Evolutionary conservation across 768 basidiomycete genomes (phyloP).

Genomic region (Fomitopsis pulvina): DNA sequence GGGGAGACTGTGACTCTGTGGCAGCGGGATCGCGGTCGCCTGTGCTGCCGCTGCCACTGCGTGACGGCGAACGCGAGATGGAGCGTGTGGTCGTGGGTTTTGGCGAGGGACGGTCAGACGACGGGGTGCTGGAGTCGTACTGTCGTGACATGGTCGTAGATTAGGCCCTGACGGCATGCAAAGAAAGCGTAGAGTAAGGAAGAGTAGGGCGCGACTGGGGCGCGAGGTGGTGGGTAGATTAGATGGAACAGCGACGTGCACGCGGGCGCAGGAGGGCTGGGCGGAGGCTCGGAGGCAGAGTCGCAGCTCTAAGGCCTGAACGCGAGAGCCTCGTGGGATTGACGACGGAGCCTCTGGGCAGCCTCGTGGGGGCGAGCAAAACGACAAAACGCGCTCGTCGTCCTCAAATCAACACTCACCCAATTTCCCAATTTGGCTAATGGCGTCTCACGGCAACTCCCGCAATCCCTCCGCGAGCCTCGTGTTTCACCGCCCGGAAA

Average conservation of each 20-base stretch:
- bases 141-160: conserved; percentile 25
- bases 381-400: conserved; percentile 14
- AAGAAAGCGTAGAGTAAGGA: conserved; percentile 16
- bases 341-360: conserved; percentile 19
- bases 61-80: conserved; percentile 12
- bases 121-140: conserved; percentile 18
- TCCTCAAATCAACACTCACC: conserved; percentile 19
- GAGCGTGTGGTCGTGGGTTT: conserved; percentile 19
- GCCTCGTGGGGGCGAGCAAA: conserved; percentile 22
- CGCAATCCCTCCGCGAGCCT: conserved; percentile 12
- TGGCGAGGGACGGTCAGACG: conserved; percentile 18
- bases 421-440: conserved; percentile 12
- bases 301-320: conserved; percentile 21
- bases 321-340: conserved; percentile 25
- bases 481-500: neutral
- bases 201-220: conserved; percentile 12
- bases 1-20: conserved; percentile 20
- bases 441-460: conserved; percentile 1
- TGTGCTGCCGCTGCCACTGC: conserved; percentile 10
- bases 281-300: conserved; percentile 18
- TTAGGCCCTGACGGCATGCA: conserved; percentile 19
- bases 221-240: conserved; percentile 14
- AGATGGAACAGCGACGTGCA: conserved; percentile 19
- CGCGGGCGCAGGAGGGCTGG: conserved; percentile 19
- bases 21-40: conserved; percentile 13